A percentile compares a stretch with the other conserved stretches of the same genome.
Conservation (phyloP, 108 stramenopile species). For the Mediolabrus comicus region DNA sequence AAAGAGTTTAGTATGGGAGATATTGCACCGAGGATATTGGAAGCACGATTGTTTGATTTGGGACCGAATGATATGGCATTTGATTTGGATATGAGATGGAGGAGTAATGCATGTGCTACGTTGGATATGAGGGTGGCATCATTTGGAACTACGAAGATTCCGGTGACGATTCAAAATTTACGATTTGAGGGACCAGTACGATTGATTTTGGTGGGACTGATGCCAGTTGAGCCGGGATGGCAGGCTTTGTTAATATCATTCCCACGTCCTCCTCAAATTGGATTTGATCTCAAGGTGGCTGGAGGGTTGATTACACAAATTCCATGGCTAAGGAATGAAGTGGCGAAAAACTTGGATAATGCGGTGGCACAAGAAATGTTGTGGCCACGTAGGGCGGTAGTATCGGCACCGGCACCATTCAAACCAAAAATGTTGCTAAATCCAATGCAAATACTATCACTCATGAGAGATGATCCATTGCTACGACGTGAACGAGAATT, state of each 20-base stretch:
- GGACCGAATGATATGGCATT: conserved; percentile 46
- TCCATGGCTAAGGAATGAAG: conserved; percentile 51
- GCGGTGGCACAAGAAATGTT: conserved; percentile 46
- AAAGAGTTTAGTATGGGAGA: conserved; percentile 42
- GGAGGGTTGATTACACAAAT: conserved; percentile 56
- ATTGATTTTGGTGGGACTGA: conserved; percentile 44
- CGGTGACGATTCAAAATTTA: conserved; percentile 53
- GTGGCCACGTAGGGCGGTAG: conserved; percentile 53
- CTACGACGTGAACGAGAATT: conserved; percentile 33
- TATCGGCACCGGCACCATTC: conserved; percentile 42
- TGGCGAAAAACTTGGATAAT: conserved; percentile 41
- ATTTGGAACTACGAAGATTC: conserved; percentile 28
- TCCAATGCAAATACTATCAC: conserved; percentile 33
- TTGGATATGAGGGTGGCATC: conserved; percentile 35
- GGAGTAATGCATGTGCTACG: conserved; percentile 28
- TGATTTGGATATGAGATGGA: conserved; percentile 45
- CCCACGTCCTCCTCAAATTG: conserved; percentile 44
- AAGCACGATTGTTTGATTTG: conserved; percentile 54
- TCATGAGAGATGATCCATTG: conserved; percentile 42
- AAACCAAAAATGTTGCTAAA: conserved; percentile 39
- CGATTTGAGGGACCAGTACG: conserved; percentile 53
- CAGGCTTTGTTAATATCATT: conserved; percentile 51
- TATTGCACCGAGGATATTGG: conserved; percentile 37
- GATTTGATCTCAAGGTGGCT: conserved; percentile 50
- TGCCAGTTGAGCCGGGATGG: conserved; percentile 43